These are phyloP conservation scores for Dictyostelium intermedium DNA, from an alignment of 78 protist genomes.

Conservation along the genomic window DNA sequence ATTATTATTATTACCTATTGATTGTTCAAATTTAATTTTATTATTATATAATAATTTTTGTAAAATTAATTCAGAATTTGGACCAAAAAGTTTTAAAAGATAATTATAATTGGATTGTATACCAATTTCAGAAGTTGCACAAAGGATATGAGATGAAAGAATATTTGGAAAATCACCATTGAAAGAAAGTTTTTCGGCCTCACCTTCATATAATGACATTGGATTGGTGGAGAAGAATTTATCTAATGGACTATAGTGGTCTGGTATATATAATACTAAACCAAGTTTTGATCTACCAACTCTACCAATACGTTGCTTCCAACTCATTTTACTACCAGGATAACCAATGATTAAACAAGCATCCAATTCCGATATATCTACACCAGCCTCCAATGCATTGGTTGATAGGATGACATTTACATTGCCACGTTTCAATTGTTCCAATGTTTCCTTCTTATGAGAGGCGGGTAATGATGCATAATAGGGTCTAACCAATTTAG, in stretches of 20 bases:
- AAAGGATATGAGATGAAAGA: conserved; percentile 17
- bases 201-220: conserved; percentile 23
- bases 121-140: conserved; percentile 62
- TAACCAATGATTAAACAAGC: conserved; percentile 78
- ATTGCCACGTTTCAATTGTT: conserved; percentile 36
- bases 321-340: conserved; percentile 76
- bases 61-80: background rate
- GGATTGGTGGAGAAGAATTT: conserved; percentile 23
- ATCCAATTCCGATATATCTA: conserved; percentile 78
- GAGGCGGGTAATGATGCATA: conserved; percentile 7
- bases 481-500: conserved; percentile 42
- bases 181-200: conserved; percentile 38
- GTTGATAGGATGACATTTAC: conserved; percentile 59
- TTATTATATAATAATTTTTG: background rate
- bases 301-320: conserved; percentile 65
- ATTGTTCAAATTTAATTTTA: background rate
- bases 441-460: conserved; percentile 46
- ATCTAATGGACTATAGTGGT: conserved; percentile 24
- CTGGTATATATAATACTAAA: conserved; percentile 33
- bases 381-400: conserved; percentile 87
- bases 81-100: conserved; percentile 1
- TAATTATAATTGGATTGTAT: background rate
- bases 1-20: background rate
- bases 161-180: conserved; percentile 71
- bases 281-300: conserved; percentile 67